These are phyloP conservation scores for Pichia scutulata DNA, from an alignment of 805 yeast genomes.

Conservation along the genomic window DNA sequence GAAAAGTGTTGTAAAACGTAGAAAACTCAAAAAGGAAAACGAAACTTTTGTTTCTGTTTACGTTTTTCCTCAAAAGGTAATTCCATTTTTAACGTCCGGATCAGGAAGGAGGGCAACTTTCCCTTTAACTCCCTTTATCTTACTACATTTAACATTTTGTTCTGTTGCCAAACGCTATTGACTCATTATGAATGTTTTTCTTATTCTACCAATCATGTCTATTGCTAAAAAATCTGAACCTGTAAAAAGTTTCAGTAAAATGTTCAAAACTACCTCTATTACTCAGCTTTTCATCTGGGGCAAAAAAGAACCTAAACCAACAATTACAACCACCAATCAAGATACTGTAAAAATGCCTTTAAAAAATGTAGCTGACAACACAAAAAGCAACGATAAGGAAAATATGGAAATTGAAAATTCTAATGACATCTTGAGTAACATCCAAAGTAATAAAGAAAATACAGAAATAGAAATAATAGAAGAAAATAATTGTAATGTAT, in stretches of 20 bases:
- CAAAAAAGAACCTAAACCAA: not conserved
- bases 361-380: no score
- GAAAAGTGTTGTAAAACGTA: not conserved
- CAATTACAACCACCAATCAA: not conserved
- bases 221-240: conserved; percentile 2
- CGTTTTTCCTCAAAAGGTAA: conserved; percentile 15
- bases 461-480: not conserved
- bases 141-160: no score
- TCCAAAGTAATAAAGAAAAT: not conserved
- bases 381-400: no score
- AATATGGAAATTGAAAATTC: no score
- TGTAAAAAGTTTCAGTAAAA: conserved; percentile 1
- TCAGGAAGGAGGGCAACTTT: not conserved
- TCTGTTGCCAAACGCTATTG: no score
- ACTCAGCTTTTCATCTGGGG: conserved; percentile 1
- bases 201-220: not conserved
- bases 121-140: not conserved
- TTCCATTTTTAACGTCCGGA: not conserved
- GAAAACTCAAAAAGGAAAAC: not conserved
- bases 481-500: not conserved
- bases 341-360: not conserved
- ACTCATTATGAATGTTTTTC: not conserved
- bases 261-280: not conserved
- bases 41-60: conserved; percentile 12
- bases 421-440: not conserved